Evolutionary conservation across 768 basidiomycete genomes (phyloP).

Genomic region (Hericium erinaceus): DNA sequence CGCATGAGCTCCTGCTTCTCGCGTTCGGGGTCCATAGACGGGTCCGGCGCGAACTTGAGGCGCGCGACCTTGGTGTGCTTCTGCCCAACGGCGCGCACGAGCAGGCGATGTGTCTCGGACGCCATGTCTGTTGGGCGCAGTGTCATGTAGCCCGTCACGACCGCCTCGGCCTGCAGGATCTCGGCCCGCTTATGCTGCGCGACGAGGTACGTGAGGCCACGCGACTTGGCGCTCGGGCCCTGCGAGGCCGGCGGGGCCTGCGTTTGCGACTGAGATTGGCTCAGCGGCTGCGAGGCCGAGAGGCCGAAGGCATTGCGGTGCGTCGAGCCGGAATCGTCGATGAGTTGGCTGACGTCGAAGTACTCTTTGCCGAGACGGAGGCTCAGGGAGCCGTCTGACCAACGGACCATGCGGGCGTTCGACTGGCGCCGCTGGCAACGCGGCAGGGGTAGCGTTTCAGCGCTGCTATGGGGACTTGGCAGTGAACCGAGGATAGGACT

Average conservation of each 20-base stretch:
- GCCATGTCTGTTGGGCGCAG: conserved; percentile 86
- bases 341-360: conserved; percentile 78
- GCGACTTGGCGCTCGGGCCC: conserved; percentile 34
- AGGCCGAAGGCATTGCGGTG: conserved; percentile 50
- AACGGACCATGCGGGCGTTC: conserved; percentile 84
- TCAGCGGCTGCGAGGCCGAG: conserved; percentile 32
- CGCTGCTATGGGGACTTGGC: background rate
- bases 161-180: conserved; percentile 79
- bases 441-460: background rate
- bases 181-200: conserved; percentile 82
- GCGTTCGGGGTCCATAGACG: conserved; percentile 65
- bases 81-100: conserved; percentile 79
- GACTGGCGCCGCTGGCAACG: conserved; percentile 66
- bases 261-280: conserved; percentile 25
- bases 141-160: conserved; percentile 75
- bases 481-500: conserved; percentile 20
- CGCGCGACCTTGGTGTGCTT: conserved; percentile 77
- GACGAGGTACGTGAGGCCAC: conserved; percentile 82
- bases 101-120: conserved; percentile 80
- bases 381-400: conserved; percentile 92
- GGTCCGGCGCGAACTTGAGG: conserved; percentile 72
- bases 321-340: conserved; percentile 66
- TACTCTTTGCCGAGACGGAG: conserved; percentile 89
- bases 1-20: conserved; percentile 62
- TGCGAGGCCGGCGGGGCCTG: conserved; percentile 21